Conservation (phyloP, 2,329 filamentous ascomycete genomes). For the Botryosphaeria dothidea region DNA sequence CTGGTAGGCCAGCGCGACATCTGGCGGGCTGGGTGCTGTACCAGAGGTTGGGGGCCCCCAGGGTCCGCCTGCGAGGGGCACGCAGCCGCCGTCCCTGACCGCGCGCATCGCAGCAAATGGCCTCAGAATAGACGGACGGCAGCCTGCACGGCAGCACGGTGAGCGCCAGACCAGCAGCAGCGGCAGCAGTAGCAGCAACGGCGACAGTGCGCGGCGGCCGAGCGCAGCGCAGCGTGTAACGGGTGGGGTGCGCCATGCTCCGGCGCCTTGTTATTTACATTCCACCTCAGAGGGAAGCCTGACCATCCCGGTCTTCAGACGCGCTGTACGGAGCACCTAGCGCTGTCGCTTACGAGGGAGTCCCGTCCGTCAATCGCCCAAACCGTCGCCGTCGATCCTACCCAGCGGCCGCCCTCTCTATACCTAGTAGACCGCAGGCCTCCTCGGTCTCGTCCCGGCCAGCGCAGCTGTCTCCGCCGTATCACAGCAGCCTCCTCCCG, state of each 20-base stretch:
- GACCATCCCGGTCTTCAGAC: constrained; percentile 6
- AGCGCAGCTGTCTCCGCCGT: constrained; percentile 22
- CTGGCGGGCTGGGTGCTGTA: neutral
- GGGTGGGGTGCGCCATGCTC: constrained; percentile 10
- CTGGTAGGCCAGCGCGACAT: neutral
- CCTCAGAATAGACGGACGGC: neutral
- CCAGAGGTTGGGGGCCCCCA: neutral
- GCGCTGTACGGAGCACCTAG: neutral
- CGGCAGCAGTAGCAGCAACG: neutral
- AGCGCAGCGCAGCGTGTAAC: constrained; percentile 13
- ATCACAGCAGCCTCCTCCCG: constrained; percentile 26
- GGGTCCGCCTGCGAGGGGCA: neutral
- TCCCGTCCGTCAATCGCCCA: constrained; percentile 15
- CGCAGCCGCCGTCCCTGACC: neutral
- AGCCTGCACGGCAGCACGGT: neutral
- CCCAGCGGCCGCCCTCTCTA: constrained; percentile 12
- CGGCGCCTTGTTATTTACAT: constrained; percentile 13
- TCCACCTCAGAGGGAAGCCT: constrained; percentile 3
- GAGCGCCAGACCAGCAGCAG: neutral
- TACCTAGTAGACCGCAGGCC: constrained; percentile 22
- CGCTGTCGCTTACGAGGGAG: constrained; percentile 17
- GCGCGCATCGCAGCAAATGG: neutral
- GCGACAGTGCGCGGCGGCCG: neutral
- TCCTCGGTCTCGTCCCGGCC: constrained; percentile 27
- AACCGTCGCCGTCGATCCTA: constrained; percentile 17